A percentile compares a stretch with the other conserved stretches of the same genome.
Conservation (phyloP, 2,329 filamentous ascomycete genomes). For the Fusarium protoensiforme region DNA sequence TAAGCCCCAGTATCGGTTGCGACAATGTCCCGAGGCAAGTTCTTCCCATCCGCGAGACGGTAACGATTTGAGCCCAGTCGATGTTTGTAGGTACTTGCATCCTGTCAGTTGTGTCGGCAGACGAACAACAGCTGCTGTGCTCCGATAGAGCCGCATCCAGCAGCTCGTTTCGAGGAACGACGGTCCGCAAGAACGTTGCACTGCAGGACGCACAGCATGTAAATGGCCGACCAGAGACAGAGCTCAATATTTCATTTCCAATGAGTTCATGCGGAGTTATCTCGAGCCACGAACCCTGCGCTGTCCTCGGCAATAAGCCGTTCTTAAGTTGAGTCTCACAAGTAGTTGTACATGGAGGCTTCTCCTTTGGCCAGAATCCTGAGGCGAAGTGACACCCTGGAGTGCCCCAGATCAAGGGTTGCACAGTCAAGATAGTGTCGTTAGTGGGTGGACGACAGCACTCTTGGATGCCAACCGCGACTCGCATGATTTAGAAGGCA, state of each 20-base stretch:
- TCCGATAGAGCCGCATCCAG: slow-evolving; percentile 26
- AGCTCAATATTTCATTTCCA: not conserved
- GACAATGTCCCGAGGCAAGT: not conserved
- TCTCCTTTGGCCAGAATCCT: not conserved
- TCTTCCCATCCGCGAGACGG: not conserved
- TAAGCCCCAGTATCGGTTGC: not conserved
- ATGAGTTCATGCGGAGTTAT: not conserved
- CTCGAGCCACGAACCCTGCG: not conserved
- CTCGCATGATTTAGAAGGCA: not conserved
- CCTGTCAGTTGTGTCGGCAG: not conserved
- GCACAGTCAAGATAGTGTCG: not conserved
- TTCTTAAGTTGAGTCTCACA: not conserved
- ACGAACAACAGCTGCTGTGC: slow-evolving; percentile 9
- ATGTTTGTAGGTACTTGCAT: not conserved
- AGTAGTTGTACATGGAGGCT: not conserved
- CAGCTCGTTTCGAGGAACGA: slow-evolving; percentile 10
- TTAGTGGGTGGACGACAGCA: not conserved
- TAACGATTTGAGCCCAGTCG: not conserved
- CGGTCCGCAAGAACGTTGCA: slow-evolving; percentile 11
- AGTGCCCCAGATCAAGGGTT: not conserved
- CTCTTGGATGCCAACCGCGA: not conserved
- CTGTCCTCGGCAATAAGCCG: not conserved
- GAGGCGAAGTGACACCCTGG: not conserved
- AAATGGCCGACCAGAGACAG: slow-evolving; percentile 12
- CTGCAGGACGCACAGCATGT: slow-evolving; percentile 14